These are phyloP conservation scores for Calcarisporium arbuscula DNA, from an alignment of 2,329 filamentous ascomycete species.

Conservation along the genomic window DNA sequence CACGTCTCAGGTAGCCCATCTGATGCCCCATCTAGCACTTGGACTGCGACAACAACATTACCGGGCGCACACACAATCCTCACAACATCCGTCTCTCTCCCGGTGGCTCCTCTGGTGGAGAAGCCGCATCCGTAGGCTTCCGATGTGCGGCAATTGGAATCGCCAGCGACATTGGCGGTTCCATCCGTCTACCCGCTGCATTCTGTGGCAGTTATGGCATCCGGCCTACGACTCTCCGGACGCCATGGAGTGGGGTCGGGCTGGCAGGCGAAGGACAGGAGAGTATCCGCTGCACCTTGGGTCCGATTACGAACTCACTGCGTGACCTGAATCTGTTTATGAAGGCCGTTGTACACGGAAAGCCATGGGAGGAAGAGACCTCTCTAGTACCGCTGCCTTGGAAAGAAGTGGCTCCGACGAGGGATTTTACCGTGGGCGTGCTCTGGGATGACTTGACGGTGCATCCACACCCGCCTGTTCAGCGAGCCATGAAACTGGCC, in stretches of 20 bases:
- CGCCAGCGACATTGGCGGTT: slow-evolving; percentile 41
- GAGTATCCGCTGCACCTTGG: not conserved
- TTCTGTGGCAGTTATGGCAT: slow-evolving; percentile 38
- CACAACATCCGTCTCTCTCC: slow-evolving; percentile 29
- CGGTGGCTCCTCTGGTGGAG: slow-evolving; percentile 37
- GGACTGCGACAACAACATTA: slow-evolving; percentile 30
- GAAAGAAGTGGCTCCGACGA: slow-evolving; percentile 17
- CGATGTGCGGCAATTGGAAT: slow-evolving; percentile 34
- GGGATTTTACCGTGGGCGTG: slow-evolving; percentile 12
- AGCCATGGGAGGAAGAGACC: not conserved
- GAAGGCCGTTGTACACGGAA: not conserved
- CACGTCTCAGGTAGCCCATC: too few relatives aligned
- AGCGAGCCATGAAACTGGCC: slow-evolving; percentile 12
- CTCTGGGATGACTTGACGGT: slow-evolving; percentile 16
- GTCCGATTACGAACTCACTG: slow-evolving; percentile 5
- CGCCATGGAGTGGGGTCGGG: slow-evolving; percentile 16
- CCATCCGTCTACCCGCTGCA: slow-evolving; percentile 35
- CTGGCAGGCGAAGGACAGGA: slow-evolving; percentile 20
- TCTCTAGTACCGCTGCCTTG: slow-evolving; percentile 25
- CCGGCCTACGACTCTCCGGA: slow-evolving; percentile 27
- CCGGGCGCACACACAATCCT: slow-evolving; percentile 32
- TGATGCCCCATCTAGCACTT: slow-evolving; percentile 17
- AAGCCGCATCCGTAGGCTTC: slow-evolving; percentile 34
- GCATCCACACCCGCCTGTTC: slow-evolving; percentile 18
- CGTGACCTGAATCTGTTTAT: slow-evolving; percentile 7